A percentile compares a stretch with the other conserved stretches of the same genome.
These are phyloP conservation scores for Pythium aristosporum DNA, from an alignment of 352 stramenopile genomes.

Conservation along the genomic window DNA sequence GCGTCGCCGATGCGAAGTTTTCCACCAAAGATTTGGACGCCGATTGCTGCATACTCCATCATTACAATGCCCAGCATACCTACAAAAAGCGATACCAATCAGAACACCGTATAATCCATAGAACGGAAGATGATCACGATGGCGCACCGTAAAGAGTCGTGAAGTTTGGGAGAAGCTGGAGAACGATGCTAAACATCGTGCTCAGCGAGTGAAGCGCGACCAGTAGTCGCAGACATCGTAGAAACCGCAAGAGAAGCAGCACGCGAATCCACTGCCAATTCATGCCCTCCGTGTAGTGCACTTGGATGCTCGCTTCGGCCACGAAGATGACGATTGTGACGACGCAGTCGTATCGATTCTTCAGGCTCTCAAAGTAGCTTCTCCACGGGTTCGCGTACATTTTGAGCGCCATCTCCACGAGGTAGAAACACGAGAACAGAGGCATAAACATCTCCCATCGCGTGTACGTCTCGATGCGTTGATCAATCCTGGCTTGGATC, in stretches of 20 bases:
- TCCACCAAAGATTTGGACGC: conserved; percentile 63
- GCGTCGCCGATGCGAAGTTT: conserved; percentile 44
- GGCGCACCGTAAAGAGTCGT: conserved; percentile 50
- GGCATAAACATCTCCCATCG: conserved; percentile 59
- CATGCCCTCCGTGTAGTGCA: conserved; percentile 38
- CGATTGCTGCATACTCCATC: conserved; percentile 56
- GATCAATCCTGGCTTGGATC: conserved; percentile 47
- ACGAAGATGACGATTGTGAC: conserved; percentile 65
- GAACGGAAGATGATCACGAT: not conserved
- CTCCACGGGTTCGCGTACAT: conserved; percentile 53
- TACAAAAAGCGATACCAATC: conserved; percentile 2
- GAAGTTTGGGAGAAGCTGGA: conserved; percentile 51
- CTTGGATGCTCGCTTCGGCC: conserved; percentile 53
- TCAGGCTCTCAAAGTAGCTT: conserved; percentile 57
- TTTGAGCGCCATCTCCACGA: conserved; percentile 85
- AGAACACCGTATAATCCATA: not conserved
- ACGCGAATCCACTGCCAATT: conserved; percentile 55
- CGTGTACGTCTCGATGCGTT: conserved; percentile 24
- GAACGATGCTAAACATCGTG: conserved; percentile 53
- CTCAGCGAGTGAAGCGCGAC: conserved; percentile 47
- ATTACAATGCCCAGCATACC: conserved; percentile 64
- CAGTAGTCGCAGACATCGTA: conserved; percentile 52
- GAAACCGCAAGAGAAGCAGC: conserved; percentile 57
- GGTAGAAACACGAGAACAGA: conserved; percentile 64
- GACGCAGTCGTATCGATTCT: conserved; percentile 84